Conservation (phyloP, 2,329 filamentous ascomycete genomes). For the Ascochyta viciae-villosae region DNA sequence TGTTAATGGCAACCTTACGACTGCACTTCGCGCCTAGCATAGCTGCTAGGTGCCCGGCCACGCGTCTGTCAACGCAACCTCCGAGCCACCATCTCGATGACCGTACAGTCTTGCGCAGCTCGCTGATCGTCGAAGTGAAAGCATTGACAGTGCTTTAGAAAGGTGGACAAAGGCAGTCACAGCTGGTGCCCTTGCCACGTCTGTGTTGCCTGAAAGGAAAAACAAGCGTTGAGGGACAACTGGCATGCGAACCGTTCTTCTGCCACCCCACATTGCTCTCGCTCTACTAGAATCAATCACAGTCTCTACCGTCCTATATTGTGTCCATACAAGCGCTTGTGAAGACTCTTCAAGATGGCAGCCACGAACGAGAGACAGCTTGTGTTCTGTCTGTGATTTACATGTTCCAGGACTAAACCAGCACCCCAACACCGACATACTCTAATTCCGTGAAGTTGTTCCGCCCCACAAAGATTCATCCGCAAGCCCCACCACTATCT, state of each 20-base stretch:
- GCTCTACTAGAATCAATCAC: constrained; percentile 3
- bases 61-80: constrained; percentile 1
- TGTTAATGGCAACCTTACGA: neutral
- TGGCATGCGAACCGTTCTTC: neutral
- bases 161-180: neutral
- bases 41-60: neutral
- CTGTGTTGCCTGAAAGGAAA: neutral
- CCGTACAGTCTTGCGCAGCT: neutral
- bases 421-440: too few relatives aligned
- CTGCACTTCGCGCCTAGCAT: neutral
- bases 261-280: neutral
- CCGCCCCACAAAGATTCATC: too few relatives aligned
- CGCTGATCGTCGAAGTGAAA: neutral
- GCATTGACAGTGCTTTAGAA: neutral
- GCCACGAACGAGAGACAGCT: too few relatives aligned
- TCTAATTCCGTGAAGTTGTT: too few relatives aligned
- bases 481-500: neutral
- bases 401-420: too few relatives aligned
- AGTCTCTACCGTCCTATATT: neutral
- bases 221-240: neutral
- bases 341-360: neutral
- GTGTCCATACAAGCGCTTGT: neutral
- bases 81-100: neutral
- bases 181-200: neutral
- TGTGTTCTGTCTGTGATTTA: too few relatives aligned